phyloP scores from a whole-genome alignment of 495 filamentous ascomycete species.

The Cryomyces minteri region DNA sequence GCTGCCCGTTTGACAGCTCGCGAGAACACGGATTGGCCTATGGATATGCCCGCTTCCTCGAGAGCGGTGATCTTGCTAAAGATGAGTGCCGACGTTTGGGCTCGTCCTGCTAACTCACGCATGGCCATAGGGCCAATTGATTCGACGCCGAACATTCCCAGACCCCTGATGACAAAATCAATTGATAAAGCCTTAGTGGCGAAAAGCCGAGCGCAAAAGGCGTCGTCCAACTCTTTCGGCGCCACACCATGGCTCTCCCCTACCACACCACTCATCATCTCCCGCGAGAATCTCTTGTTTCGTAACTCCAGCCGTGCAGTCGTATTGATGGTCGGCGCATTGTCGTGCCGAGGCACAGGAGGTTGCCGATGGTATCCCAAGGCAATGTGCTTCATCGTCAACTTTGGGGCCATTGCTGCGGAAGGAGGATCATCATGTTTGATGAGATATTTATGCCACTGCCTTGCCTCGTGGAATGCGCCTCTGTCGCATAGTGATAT shows the following conservation, averaged over 20 bases:
- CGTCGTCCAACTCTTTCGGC: constrained; percentile 37
- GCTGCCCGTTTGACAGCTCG: constrained; percentile 40
- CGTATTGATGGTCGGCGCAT: no score
- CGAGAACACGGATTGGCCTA: constrained; percentile 38
- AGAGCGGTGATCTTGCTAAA: constrained; percentile 35
- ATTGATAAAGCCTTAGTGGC: constrained; percentile 49
- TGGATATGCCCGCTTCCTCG: constrained; percentile 34
- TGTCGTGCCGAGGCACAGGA: no score
- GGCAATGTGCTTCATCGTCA: no score
- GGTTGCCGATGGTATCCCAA: no score
- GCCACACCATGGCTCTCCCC: constrained; percentile 26
- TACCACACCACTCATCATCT: constrained; percentile 21
- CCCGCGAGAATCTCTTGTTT: not conserved
- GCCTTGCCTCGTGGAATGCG: constrained; percentile 28
- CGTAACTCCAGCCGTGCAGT: no score
- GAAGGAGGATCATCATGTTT: constrained; percentile 30
- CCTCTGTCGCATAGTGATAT: constrained; percentile 32
- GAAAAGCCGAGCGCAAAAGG: constrained; percentile 50
- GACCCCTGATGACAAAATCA: constrained; percentile 40
- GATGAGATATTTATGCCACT: constrained; percentile 40
- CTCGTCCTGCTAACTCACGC: constrained; percentile 47
- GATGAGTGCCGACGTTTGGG: constrained; percentile 27
- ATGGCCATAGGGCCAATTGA: constrained; percentile 54
- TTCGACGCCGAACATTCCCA: constrained; percentile 45
- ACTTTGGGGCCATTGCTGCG: constrained; percentile 17